Conservation (phyloP, 2,329 filamentous ascomycete genomes). For the Chlorencoelia australis region DNA sequence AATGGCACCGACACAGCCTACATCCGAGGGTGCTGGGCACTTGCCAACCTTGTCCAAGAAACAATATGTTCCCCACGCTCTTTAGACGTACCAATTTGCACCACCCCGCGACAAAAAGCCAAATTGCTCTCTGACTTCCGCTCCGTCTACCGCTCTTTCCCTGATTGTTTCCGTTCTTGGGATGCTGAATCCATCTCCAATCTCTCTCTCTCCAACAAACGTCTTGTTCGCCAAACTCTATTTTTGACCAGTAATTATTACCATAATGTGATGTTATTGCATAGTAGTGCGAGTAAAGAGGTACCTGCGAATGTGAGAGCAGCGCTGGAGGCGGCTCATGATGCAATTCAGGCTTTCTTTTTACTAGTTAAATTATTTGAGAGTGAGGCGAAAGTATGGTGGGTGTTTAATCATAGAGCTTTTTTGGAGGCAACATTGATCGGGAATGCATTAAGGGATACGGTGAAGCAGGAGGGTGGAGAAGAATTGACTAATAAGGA, state of each 20-base stretch:
- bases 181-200: conserved; percentile 51
- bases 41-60: conserved; percentile 70
- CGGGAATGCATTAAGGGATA: conserved; percentile 47
- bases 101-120: conserved; percentile 57
- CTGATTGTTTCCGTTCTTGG: conserved; percentile 59
- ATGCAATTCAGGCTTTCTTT: conserved; percentile 66
- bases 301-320: conserved; percentile 55
- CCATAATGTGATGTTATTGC: conserved; percentile 72
- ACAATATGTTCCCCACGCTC: conserved; percentile 67
- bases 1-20: conserved; percentile 60
- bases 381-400: conserved; percentile 68
- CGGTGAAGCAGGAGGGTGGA: conserved; percentile 35
- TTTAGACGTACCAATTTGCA: conserved; percentile 61
- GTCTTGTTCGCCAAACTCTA: conserved; percentile 62
- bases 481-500: conserved; percentile 39
- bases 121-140: conserved; percentile 61
- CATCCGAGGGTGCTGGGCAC: conserved; percentile 59
- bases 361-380: conserved; percentile 60
- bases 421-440: conserved; percentile 69
- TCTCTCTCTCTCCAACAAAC: conserved; percentile 45
- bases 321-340: conserved; percentile 65
- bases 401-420: conserved; percentile 73
- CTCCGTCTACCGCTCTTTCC: conserved; percentile 63
- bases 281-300: conserved; percentile 57
- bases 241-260: conserved; percentile 77